Conservation (phyloP, 2,329 filamentous ascomycete species). For the Lasiodiplodia citricola region DNA sequence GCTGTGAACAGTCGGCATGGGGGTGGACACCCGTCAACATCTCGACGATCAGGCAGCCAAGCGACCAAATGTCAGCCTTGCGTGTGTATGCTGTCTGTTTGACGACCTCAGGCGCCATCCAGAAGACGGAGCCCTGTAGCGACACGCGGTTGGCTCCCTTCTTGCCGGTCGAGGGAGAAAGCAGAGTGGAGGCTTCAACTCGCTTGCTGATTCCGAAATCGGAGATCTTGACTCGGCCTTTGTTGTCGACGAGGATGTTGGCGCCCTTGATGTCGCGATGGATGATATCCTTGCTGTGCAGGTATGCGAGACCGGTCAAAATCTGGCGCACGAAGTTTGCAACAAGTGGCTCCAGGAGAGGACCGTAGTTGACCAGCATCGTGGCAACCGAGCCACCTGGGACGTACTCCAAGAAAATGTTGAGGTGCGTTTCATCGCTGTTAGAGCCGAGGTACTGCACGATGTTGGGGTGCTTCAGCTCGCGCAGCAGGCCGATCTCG, state of each 20-base stretch:
- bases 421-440: conserved; percentile 87
- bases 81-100: conserved; percentile 97
- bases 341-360: conserved; percentile 88
- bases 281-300: conserved; percentile 94
- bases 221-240: conserved; percentile 98
- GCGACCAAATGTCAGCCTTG: conserved; percentile 98
- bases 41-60: conserved; percentile 95
- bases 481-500: conserved; percentile 91
- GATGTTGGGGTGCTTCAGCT: conserved; percentile 94
- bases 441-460: conserved; percentile 97
- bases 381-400: conserved; percentile 96
- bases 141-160: conserved; percentile 71
- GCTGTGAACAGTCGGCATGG: conserved; percentile 94
- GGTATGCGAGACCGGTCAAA: conserved; percentile 86
- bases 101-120: conserved; percentile 99
- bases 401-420: conserved; percentile 99
- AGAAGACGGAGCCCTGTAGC: conserved; percentile 96
- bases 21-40: conserved; percentile 99
- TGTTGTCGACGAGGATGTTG: conserved; percentile 98
- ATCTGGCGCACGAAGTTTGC: conserved; percentile 98
- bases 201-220: conserved; percentile 99
- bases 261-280: conserved; percentile 99
- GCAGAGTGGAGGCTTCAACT: conserved; percentile 86
- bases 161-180: conserved; percentile 54
- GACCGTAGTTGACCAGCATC: conserved; percentile 98